Evolutionary conservation across 179 eudicot genomes (phyloP).

Genomic region (Silene coronaria): DNA sequence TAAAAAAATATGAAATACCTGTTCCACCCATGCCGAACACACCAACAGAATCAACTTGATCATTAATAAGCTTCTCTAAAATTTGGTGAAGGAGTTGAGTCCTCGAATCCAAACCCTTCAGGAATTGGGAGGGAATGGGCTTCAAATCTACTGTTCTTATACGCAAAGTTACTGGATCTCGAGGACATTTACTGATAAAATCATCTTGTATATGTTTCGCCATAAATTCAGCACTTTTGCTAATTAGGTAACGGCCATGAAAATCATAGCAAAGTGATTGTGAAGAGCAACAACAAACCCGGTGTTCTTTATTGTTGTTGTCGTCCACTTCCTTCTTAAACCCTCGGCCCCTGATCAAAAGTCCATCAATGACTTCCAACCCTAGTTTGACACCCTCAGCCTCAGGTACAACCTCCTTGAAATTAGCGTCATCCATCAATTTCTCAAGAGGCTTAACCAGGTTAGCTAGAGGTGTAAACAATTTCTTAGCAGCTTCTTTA

Average conservation of each 20-base stretch:
- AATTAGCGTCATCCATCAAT: constrained; percentile 6
- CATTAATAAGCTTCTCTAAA: neutral
- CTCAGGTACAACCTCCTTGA: neutral
- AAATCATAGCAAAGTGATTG: neutral
- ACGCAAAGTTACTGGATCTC: neutral
- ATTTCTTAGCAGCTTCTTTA: neutral
- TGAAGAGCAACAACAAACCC: neutral
- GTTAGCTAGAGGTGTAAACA: neutral
- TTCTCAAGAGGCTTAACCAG: neutral
- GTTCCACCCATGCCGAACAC: neutral
- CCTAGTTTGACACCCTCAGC: neutral
- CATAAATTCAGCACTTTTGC: neutral
- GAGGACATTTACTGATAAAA: neutral
- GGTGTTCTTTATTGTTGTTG: neutral
- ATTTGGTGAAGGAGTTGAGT: neutral
- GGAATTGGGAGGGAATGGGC: neutral
- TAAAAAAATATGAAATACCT: too few relatives aligned
- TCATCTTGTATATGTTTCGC: neutral
- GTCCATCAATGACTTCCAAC: neutral
- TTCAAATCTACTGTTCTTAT: neutral
- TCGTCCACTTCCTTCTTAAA: neutral
- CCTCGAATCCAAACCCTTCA: neutral
- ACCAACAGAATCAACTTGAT: neutral
- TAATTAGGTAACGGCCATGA: neutral
- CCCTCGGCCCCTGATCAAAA: neutral